Percentiles rank a stretch among this genome's conserved stretches.
Conservation (phyloP, 1,139 yeast species). For the Torulaspora globosa region DNA sequence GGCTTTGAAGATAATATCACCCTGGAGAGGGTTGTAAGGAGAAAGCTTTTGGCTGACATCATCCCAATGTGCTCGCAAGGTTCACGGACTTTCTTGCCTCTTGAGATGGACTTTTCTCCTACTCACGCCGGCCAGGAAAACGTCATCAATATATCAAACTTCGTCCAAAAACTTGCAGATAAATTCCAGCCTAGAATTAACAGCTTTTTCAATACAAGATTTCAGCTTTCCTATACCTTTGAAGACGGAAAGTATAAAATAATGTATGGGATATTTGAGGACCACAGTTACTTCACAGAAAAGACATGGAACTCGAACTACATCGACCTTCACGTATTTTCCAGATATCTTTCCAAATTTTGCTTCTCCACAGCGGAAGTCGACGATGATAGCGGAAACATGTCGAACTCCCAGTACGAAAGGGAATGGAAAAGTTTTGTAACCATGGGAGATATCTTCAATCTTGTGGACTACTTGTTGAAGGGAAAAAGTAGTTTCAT, state of each 20-base stretch:
- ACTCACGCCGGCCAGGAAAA: slow-evolving; percentile 1
- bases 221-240: slow-evolving; percentile 9
- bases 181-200: slow-evolving; percentile 10
- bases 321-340: slow-evolving; percentile 11
- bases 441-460: slow-evolving; percentile 9
- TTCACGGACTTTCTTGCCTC: slow-evolving; percentile 7
- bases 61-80: slow-evolving; percentile 14
- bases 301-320: slow-evolving; percentile 2
- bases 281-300: slow-evolving; percentile 3
- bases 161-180: slow-evolving; percentile 8
- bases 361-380: neutral
- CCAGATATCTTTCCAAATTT: slow-evolving; percentile 7
- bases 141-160: slow-evolving; percentile 2
- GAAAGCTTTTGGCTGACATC: slow-evolving; percentile 8
- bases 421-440: slow-evolving; percentile 13
- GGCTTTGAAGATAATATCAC: slow-evolving; percentile 12
- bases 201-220: slow-evolving; percentile 11
- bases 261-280: slow-evolving; percentile 14
- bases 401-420: neutral
- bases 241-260: slow-evolving; percentile 7
- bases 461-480: slow-evolving; percentile 10
- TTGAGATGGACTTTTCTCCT: slow-evolving; percentile 8
- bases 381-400: neutral
- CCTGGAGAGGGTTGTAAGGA: slow-evolving; percentile 11
- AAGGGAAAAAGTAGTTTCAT: slow-evolving; percentile 11